Conservation (phyloP, 805 yeast species). For the Sugiyamaella americana region DNA sequence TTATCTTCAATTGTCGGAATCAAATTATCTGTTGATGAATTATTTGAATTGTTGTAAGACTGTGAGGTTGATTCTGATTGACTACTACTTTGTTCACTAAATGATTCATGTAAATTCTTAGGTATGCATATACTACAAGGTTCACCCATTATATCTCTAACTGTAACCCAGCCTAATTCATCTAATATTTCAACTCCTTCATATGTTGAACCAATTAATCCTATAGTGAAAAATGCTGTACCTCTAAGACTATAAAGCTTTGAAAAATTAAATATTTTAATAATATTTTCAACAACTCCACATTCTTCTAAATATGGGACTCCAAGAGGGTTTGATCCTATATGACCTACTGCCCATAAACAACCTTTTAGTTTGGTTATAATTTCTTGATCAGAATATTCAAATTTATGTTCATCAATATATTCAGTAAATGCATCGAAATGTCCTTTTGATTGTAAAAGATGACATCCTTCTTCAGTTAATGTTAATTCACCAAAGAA, state of each 20-base stretch:
- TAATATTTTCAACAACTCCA: constrained; percentile 48
- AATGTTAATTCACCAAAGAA: constrained; percentile 76
- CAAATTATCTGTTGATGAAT: not conserved
- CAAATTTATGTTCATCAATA: constrained; percentile 23
- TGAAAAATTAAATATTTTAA: constrained; percentile 43
- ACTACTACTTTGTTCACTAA: not conserved
- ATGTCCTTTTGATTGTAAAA: constrained; percentile 47
- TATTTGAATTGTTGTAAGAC: not conserved
- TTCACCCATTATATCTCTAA: constrained; percentile 38
- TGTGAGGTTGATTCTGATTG: not conserved
- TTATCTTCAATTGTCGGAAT: not conserved
- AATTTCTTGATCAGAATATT: constrained; percentile 32
- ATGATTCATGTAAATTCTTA: constrained; percentile 22
- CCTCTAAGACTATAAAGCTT: constrained; percentile 60
- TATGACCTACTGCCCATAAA: constrained; percentile 82
- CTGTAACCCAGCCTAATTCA: constrained; percentile 68
- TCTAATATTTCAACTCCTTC: constrained; percentile 84
- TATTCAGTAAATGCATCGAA: constrained; percentile 30
- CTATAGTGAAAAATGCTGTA: constrained; percentile 70
- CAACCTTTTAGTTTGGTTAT: constrained; percentile 57
- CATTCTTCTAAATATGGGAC: constrained; percentile 50
- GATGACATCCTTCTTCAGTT: constrained; percentile 70
- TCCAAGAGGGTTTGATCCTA: constrained; percentile 69
- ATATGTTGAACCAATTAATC: constrained; percentile 61
- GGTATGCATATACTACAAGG: constrained; percentile 41